phyloP scores from a whole-genome alignment of 2,329 filamentous ascomycete species.

The Cytospora mali region DNA sequence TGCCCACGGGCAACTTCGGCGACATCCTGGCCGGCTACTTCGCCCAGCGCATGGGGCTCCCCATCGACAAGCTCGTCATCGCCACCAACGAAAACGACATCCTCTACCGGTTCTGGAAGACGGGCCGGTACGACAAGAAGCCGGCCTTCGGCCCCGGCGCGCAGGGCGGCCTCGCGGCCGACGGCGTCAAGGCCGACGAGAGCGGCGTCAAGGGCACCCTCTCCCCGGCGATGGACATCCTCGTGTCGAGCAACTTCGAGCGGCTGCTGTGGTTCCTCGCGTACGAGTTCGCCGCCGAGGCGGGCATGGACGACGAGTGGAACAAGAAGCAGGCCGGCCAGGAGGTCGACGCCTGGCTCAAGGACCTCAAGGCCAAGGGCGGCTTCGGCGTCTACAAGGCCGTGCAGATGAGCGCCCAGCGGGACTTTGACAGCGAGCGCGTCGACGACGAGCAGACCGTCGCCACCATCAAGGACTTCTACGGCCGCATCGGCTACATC shows the following conservation, averaged over 20 bases:
- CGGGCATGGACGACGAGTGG: conserved; percentile 65
- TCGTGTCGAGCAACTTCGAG: conserved; percentile 97
- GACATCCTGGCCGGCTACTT: conserved; percentile 95
- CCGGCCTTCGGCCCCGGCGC: conserved; percentile 59
- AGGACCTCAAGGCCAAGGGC: conserved; percentile 76
- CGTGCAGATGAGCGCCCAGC: conserved; percentile 70
- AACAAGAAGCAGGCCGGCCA: conserved; percentile 72
- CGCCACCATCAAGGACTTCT: conserved; percentile 63
- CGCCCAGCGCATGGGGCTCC: conserved; percentile 62
- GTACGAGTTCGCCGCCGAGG: conserved; percentile 65
- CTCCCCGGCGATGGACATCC: conserved; percentile 95
- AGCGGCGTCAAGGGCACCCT: conserved; percentile 87
- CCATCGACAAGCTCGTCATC: conserved; percentile 83
- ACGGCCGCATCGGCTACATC: conserved; percentile 64
- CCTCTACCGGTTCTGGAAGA: conserved; percentile 91
- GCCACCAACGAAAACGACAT: conserved; percentile 99
- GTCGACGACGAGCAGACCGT: conserved; percentile 69
- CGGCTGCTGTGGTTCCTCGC: conserved; percentile 91
- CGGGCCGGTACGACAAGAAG: conserved; percentile 87
- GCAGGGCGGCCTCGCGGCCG: conserved; percentile 64
- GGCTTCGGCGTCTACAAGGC: conserved; percentile 79
- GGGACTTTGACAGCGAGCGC: conserved; percentile 80
- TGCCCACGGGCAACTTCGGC: conserved; percentile 95
- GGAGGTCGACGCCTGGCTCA: conserved; percentile 77
- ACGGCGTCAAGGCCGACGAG: conserved; percentile 65